Evolutionary conservation across 208 protist genomes (phyloP).

Genomic region (Tritrichomonas musculus): DNA sequence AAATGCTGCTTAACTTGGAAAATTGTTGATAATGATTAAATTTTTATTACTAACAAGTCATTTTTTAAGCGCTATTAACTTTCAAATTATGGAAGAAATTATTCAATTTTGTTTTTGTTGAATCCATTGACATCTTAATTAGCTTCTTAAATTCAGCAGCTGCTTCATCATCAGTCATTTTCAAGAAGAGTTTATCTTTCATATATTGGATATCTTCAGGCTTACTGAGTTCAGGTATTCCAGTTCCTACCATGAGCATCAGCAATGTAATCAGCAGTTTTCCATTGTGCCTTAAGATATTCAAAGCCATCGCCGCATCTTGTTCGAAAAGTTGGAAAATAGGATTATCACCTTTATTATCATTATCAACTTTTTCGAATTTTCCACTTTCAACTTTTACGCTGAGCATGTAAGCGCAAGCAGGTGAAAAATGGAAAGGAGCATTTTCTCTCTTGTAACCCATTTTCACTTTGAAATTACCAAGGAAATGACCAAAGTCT

Average conservation of each 20-base stretch:
- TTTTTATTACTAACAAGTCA: too few species aligned
- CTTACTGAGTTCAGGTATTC: background rate
- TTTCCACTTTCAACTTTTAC: background rate
- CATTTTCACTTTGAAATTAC: constrained; percentile 84
- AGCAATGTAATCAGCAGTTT: background rate
- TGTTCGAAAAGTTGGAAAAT: too few species aligned
- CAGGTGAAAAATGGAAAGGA: constrained; percentile 73
- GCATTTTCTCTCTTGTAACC: constrained; percentile 77
- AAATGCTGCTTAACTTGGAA: too few species aligned
- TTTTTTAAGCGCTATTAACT: too few species aligned
- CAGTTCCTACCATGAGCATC: background rate
- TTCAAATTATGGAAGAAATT: constrained; percentile 9
- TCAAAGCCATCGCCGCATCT: too few species aligned
- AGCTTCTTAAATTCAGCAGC: background rate
- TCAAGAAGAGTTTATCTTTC: background rate
- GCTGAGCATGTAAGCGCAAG: background rate
- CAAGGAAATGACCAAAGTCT: constrained; percentile 88
- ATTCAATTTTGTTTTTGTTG: background rate
- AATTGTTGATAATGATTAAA: too few species aligned
- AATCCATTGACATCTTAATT: background rate
- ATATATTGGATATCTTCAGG: background rate
- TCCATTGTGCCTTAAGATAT: background rate
- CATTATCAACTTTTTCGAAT: too few species aligned
- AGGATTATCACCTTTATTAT: too few species aligned
- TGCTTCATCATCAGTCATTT: constrained; percentile 19